phyloP scores from a whole-genome alignment of 2,329 filamentous ascomycete genomes.

The Ophiostoma angusticollis region DNA sequence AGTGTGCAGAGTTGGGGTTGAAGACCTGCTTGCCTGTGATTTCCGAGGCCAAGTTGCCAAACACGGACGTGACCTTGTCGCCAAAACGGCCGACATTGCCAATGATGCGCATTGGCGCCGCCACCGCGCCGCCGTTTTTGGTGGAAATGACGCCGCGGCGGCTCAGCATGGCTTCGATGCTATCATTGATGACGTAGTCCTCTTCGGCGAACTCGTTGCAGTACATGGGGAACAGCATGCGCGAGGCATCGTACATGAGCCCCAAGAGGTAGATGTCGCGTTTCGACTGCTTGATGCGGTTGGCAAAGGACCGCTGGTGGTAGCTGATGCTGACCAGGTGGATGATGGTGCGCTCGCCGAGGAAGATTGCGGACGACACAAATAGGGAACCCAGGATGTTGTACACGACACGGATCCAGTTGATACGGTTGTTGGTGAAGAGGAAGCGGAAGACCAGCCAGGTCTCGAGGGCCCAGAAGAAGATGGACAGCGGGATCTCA shows the following conservation, averaged over 20 bases:
- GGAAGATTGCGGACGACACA: conserved; percentile 55
- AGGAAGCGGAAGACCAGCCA: conserved; percentile 50
- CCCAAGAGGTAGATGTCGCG: conserved; percentile 69
- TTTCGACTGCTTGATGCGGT: conserved; percentile 80
- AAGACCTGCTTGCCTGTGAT: conserved; percentile 94
- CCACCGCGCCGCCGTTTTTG: conserved; percentile 30
- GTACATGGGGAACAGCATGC: conserved; percentile 81
- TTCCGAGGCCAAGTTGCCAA: conserved; percentile 86
- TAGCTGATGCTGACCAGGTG: conserved; percentile 78
- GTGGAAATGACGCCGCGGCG: conserved; percentile 18
- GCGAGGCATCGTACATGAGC: conserved; percentile 80
- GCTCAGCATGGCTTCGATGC: conserved; percentile 52
- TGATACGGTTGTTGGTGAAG: conserved; percentile 28
- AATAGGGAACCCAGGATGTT: conserved; percentile 55
- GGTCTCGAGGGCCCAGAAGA: conserved; percentile 53
- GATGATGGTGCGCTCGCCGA: conserved; percentile 66
- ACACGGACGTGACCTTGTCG: conserved; percentile 84
- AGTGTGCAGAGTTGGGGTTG: conserved; percentile 82
- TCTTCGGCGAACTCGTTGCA: conserved; percentile 83
- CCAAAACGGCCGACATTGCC: conserved; percentile 65
- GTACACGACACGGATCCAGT: conserved; percentile 46
- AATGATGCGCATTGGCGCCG: conserved; percentile 68
- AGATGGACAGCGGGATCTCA: conserved; percentile 53
- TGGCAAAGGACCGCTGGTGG: conserved; percentile 71
- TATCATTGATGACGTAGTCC: conserved; percentile 83